Evolutionary conservation across 768 basidiomycete species (phyloP).

Genomic region (Crassisporium funariophilum): DNA sequence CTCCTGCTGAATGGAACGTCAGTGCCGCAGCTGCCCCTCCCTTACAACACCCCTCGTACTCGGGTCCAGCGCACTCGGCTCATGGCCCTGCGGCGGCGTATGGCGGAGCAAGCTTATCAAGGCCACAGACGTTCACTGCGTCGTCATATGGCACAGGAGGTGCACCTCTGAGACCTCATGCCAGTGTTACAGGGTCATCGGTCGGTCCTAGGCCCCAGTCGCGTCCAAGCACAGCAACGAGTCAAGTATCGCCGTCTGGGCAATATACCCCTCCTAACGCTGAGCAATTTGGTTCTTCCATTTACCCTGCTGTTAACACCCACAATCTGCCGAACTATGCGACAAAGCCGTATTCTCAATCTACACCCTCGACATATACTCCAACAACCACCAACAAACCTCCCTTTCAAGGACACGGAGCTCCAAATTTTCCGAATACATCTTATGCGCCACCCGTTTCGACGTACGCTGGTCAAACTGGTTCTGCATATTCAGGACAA

Average conservation of each 20-base stretch:
- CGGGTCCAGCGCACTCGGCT: conserved; percentile 17
- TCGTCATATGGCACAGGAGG: conserved; percentile 17
- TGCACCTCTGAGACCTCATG: conserved; percentile 11
- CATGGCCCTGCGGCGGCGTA: conserved; percentile 4
- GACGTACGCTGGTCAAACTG: conserved; percentile 17
- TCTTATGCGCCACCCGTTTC: conserved; percentile 19
- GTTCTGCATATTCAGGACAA: conserved; percentile 8
- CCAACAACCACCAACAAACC: too few species aligned
- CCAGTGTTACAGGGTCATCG: conserved; percentile 3
- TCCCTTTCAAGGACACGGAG: conserved; percentile 14
- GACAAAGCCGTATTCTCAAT: background rate
- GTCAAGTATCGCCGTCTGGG: conserved; percentile 3
- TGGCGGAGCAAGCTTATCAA: conserved; percentile 34
- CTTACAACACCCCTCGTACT: conserved; percentile 11
- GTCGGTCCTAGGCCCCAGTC: conserved; percentile 11
- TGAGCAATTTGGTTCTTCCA: background rate
- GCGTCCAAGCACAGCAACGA: conserved; percentile 10
- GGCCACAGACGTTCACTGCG: conserved; percentile 33
- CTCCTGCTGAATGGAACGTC: conserved; percentile 45
- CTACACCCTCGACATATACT: too few species aligned
- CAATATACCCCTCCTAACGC: background rate
- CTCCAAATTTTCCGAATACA: conserved; percentile 16
- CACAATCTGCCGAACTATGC: background rate
- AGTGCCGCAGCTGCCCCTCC: conserved; percentile 17
- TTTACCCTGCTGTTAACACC: background rate